These are phyloP conservation scores for Lentinula boryana DNA, from an alignment of 768 basidiomycete genomes.

Conservation along the genomic window DNA sequence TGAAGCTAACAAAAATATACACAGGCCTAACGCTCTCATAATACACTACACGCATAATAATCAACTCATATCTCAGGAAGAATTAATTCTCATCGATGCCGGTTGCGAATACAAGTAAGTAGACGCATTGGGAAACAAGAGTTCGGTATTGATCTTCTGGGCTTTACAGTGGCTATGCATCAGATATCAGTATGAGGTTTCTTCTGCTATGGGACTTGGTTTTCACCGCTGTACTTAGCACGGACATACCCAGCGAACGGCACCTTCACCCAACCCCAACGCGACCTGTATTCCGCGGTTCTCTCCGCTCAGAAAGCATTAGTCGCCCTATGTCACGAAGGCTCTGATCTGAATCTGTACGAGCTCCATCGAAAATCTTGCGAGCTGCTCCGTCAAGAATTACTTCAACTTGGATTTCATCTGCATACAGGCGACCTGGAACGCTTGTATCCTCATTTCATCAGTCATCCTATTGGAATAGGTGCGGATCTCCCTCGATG, in stretches of 20 bases:
- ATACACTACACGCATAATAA: slow-evolving; percentile 96
- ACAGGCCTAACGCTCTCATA: slow-evolving; percentile 78
- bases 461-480: slow-evolving; percentile 90
- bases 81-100: slow-evolving; percentile 84
- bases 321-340: slow-evolving; percentile 53
- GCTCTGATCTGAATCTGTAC: slow-evolving; percentile 52
- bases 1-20: background rate
- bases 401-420: slow-evolving; percentile 73
- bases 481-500: slow-evolving; percentile 35
- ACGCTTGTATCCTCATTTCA: slow-evolving; percentile 87
- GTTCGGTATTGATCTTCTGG: background rate
- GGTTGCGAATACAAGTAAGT: slow-evolving; percentile 87
- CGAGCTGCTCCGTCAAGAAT: slow-evolving; percentile 58
- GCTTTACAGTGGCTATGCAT: slow-evolving; percentile 73
- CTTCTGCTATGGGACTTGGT: background rate
- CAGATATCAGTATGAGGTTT: slow-evolving; percentile 73
- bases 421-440: slow-evolving; percentile 56
- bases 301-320: slow-evolving; percentile 68
- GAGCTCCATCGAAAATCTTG: slow-evolving; percentile 76
- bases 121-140: background rate
- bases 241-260: slow-evolving; percentile 88
- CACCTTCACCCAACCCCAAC: slow-evolving; percentile 70
- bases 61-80: slow-evolving; percentile 60
- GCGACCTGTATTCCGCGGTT: slow-evolving; percentile 79
- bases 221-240: slow-evolving; percentile 33